phyloP scores from a whole-genome alignment of 192 early-diverging fungal species.

The Diversispora epigaea region DNA sequence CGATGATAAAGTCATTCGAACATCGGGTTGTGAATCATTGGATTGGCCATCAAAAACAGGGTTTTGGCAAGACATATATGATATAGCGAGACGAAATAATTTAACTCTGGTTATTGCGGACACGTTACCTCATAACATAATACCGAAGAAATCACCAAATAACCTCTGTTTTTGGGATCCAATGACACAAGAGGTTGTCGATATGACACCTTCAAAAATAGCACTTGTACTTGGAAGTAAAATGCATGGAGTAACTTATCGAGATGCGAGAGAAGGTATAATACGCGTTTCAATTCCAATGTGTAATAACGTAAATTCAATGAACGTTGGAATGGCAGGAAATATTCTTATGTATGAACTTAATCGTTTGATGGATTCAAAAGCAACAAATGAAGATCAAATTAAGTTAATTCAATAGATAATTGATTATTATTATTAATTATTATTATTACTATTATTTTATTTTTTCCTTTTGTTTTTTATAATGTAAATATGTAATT shows the following conservation, averaged over 20 bases:
- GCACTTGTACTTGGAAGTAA: conserved; percentile 12
- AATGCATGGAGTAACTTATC: neutral
- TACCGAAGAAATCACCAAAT: neutral
- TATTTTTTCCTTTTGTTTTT: no score
- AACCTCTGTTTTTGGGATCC: conserved; percentile 11
- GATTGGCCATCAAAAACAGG: conserved; percentile 37
- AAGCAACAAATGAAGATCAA: neutral
- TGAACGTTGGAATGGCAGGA: conserved; percentile 9
- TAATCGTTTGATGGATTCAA: conserved; percentile 3
- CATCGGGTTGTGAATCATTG: conserved; percentile 44
- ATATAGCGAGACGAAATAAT: neutral
- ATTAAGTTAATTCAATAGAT: neutral
- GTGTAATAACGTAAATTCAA: conserved; percentile 7
- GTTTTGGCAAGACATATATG: neutral
- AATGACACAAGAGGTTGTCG: neutral
- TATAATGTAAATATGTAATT: no score
- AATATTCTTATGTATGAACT: conserved; percentile 22
- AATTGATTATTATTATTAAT: no score
- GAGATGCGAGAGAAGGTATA: neutral
- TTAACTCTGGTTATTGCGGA: neutral
- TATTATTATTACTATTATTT: no score
- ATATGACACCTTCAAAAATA: neutral
- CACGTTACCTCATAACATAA: neutral
- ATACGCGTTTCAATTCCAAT: conserved; percentile 13
- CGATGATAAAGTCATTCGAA: conserved; percentile 50